A percentile compares a stretch with the other conserved stretches of the same genome.
Evolutionary conservation across 495 filamentous ascomycete species (phyloP).

Genomic region (Penicillium diatomitis): DNA sequence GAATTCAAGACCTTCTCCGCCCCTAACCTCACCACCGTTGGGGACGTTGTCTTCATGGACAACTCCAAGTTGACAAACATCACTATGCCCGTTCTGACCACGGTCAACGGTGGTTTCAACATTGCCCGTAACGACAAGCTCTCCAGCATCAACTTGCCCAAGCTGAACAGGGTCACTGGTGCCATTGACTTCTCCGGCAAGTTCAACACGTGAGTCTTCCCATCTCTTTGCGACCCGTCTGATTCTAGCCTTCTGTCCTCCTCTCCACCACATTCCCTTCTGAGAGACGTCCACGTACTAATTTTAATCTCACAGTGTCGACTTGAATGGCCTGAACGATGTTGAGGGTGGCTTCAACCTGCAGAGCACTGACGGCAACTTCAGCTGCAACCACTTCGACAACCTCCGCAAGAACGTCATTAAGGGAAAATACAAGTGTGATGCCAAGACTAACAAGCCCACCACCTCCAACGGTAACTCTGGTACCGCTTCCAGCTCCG

Average conservation of each 20-base stretch:
- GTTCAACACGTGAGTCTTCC: constrained; percentile 65
- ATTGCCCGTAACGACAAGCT: constrained; percentile 84
- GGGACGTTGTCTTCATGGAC: constrained; percentile 69
- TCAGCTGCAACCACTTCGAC: constrained; percentile 45
- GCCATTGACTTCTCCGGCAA: constrained; percentile 83
- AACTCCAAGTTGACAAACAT: constrained; percentile 72
- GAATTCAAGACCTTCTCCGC: constrained; percentile 56
- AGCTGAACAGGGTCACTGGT: constrained; percentile 62
- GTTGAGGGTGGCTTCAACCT: constrained; percentile 85
- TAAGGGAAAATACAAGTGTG: constrained; percentile 55
- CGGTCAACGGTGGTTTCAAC: constrained; percentile 66
- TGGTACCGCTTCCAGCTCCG: constrained; percentile 33
- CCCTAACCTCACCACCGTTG: constrained; percentile 72
- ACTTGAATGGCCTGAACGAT: constrained; percentile 57
- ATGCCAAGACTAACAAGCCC: constrained; percentile 29
- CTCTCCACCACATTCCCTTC: not conserved
- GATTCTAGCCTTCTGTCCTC: no score
- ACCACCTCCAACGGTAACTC: constrained; percentile 28
- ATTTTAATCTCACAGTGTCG: constrained; percentile 43
- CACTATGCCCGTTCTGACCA: constrained; percentile 56
- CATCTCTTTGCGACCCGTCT: not conserved
- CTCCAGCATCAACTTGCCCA: constrained; percentile 52
- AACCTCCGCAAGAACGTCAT: constrained; percentile 38
- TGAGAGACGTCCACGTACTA: constrained; percentile 4
- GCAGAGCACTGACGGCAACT: constrained; percentile 55